Conservation (phyloP, 2,329 filamentous ascomycete genomes). For the Claviceps sp. region DNA sequence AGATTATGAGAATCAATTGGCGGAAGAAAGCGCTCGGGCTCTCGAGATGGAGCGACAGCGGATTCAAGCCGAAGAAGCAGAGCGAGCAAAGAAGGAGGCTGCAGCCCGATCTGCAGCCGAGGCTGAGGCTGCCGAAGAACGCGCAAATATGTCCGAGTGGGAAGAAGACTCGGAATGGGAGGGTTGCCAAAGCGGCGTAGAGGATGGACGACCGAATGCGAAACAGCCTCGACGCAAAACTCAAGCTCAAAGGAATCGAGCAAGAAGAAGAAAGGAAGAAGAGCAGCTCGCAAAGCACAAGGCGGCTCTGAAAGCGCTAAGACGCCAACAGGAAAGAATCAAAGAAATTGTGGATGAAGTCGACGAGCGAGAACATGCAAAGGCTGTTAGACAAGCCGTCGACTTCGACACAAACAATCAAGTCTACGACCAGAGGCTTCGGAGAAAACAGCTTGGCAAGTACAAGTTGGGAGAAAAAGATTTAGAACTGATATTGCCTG, state of each 20-base stretch:
- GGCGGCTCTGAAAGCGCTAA: conserved; percentile 57
- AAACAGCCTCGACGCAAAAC: conserved; percentile 81
- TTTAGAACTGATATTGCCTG: conserved; percentile 66
- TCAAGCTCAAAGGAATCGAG: conserved; percentile 71
- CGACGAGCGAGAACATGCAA: conserved; percentile 38
- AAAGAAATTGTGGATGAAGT: conserved; percentile 56
- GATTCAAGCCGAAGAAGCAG: conserved; percentile 51
- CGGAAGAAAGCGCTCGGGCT: conserved; percentile 63
- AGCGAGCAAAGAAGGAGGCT: conserved; percentile 53
- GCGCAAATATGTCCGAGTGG: conserved; percentile 52
- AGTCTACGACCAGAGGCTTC: conserved; percentile 49
- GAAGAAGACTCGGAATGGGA: conserved; percentile 91
- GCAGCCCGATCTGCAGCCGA: conserved; percentile 57
- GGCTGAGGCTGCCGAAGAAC: conserved; percentile 59
- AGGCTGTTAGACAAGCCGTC: conserved; percentile 28
- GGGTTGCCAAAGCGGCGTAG: conserved; percentile 69
- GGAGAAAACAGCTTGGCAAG: conserved; percentile 62
- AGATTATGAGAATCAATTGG: conserved; percentile 70
- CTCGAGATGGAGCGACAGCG: conserved; percentile 68
- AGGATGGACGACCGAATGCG: conserved; percentile 43
- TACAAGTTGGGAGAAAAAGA: conserved; percentile 62
- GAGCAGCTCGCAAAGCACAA: conserved; percentile 67
- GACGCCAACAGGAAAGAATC: conserved; percentile 57
- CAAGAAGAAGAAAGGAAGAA: conserved; percentile 77
- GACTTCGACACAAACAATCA: conserved; percentile 38